Base-by-base conservation (phyloP, 164 flowering plant species). In the Nymphaea colorata region DNA sequence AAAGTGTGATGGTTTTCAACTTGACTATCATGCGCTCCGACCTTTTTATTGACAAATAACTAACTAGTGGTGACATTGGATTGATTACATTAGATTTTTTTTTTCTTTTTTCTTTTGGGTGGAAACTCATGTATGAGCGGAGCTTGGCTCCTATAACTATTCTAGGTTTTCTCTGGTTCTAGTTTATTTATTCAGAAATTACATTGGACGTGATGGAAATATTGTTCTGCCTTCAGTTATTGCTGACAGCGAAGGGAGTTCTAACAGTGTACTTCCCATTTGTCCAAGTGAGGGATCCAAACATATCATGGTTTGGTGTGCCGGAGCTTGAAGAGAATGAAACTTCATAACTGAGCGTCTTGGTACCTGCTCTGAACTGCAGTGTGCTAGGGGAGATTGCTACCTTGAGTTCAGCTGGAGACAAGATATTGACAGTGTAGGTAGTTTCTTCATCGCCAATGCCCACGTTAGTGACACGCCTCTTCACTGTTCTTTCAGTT, bases 391-490 rank as follows among this genome's bases (percentile, higher is more conserved):
- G 98, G 4, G 67, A 51, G 62, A 91, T 88, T 61, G 77, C 55
- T 11, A 89, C 89, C 15, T 67, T 64, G 63, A 89, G 4, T 3
- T 76, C 87, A 2, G 14, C 14, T 0, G 96, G 84, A 43, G 84
- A 74, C 42, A 70, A 75, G 4, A 89, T 68, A 16, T 11, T 75
- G 5, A 65, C 89, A 0, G 73, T 70, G 61, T 87, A 92, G 3
- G 45, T 62, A 11, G 87, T 66, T 8, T 51, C 12, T 62, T 78
- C 80, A 8, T 71, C 82, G 2, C 82, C 83, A 14, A 55, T 77
- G 2, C 76, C 87, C 41, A 87, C 87, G 60, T 84, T 89, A 42
- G 87, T 84, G 25, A 85, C 87, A 0, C 83, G 85, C 72, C 92
- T 82, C 45, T 57, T 80, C 68, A 86, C 85, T 41, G 63, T 81